Evolutionary conservation across 169 alveolate genomes (phyloP), one percentile per base, ranked within the genome.

Genomic region (Cryptosporidium canis): DNA sequence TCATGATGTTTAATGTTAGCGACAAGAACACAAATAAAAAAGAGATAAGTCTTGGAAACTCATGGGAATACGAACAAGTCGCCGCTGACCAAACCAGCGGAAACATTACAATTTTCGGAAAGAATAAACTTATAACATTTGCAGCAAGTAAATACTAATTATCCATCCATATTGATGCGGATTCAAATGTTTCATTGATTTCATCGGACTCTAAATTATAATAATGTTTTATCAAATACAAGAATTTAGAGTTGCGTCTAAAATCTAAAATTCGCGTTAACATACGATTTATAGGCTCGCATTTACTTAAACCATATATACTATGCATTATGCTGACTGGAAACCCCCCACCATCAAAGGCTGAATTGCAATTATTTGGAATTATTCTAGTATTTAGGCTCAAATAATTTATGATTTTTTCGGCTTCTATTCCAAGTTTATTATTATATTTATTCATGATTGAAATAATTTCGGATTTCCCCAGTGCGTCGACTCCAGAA

Each of bases 121-220:
- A 61, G 9, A 61, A 61, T 29, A 33, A 29, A 61, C n/a, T 61
- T 12, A 2, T 31, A 7, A 27, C 12, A 61, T 61, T 61, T 18
- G 6, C 9, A 9, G 18, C 24, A 3, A 0, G 6, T 11, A 24
- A 44, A 44, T 14, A 29, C 31, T 21, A 61, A 5, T 3, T 16
- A 0, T 70, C 84, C 1, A n/a, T 21, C 84, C 68, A 70, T 1
- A 24, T 27, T 35, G 61, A 33, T 48, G 53, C 41, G 21, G 33
- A 14, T 51, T 70, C 67, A n/a, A 51, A 33, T n/a, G 16, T 55
- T 21, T 24, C 21, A 37, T 48, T 33, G 4, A 70, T 70, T 3
- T 70, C 84, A 27, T 51, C 84, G n/a, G 24, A 29, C n/a, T 70
- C 84, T 14, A 70, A n/a, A 29, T 27, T 29, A n/a, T 48, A 53